phyloP scores from a whole-genome alignment of 1,284 basidiomycete species.

The Apiotrichum montevideense region DNA sequence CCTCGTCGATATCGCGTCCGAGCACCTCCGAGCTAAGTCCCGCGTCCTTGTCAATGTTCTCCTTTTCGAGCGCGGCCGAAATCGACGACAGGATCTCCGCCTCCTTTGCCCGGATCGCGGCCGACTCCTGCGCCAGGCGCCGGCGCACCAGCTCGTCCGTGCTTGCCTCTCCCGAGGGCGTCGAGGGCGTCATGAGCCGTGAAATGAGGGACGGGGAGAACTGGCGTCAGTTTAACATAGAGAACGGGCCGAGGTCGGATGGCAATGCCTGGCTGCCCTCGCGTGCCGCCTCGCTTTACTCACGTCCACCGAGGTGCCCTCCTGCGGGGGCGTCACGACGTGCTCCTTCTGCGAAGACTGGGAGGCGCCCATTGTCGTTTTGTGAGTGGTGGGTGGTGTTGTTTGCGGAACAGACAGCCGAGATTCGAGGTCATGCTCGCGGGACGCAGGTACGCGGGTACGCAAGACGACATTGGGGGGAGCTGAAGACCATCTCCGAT shows the following conservation, averaged over 20 bases:
- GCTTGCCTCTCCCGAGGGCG: constrained; percentile 10
- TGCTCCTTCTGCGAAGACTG: constrained; percentile 41
- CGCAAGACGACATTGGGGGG: no score
- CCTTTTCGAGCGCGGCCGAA: constrained; percentile 45
- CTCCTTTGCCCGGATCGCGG: constrained; percentile 41
- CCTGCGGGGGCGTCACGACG: constrained; percentile 38
- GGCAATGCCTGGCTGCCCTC: no score
- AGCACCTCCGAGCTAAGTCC: constrained; percentile 43
- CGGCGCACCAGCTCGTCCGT: constrained; percentile 42
- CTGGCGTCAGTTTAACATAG: constrained; percentile 18
- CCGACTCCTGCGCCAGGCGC: constrained; percentile 41
- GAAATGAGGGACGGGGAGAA: constrained; percentile 43
- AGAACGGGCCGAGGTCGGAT: neutral
- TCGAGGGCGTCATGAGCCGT: constrained; percentile 29
- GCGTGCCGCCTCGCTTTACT: constrained; percentile 2
- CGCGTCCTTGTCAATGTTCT: constrained; percentile 46
- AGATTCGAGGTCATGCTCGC: neutral
- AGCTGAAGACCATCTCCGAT: no score
- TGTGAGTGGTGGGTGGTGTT: neutral
- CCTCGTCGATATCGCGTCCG: constrained; percentile 46
- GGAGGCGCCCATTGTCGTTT: constrained; percentile 31
- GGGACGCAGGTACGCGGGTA: no score
- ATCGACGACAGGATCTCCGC: constrained; percentile 42
- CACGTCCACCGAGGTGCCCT: constrained; percentile 40
- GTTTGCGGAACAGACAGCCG: neutral